phyloP scores from a whole-genome alignment of 2,329 filamentous ascomycete species.

The Decorospora gaudefroyi region DNA sequence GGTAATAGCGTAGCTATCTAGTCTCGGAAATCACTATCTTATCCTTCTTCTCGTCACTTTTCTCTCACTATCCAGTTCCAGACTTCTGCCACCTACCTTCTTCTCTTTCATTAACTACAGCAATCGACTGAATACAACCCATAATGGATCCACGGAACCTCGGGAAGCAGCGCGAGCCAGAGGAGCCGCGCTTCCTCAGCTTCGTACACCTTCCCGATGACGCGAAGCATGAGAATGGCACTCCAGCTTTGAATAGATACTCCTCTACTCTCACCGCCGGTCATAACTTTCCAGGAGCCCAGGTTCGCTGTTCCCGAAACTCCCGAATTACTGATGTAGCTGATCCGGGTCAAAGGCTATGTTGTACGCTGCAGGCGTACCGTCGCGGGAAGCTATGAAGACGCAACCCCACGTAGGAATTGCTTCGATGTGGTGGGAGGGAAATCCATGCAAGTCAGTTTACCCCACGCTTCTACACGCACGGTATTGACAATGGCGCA shows the following conservation, averaged over 20 bases:
- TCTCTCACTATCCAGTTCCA: neutral
- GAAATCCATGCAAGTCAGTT: constrained; percentile 89
- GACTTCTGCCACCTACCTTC: neutral
- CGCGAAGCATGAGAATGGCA: constrained; percentile 60
- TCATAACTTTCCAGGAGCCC: constrained; percentile 90
- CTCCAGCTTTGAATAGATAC: constrained; percentile 78
- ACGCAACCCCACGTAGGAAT: constrained; percentile 88
- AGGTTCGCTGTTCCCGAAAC: constrained; percentile 58
- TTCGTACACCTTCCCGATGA: constrained; percentile 61
- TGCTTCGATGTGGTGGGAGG: constrained; percentile 95
- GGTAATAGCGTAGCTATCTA: constrained; percentile 31
- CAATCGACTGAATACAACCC: neutral
- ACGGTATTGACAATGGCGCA: constrained; percentile 38
- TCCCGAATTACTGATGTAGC: constrained; percentile 3
- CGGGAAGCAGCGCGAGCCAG: constrained; percentile 44
- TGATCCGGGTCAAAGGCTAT: constrained; percentile 67
- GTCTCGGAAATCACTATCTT: constrained; percentile 17
- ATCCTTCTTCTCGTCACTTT: constrained; percentile 7
- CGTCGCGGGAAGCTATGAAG: constrained; percentile 82
- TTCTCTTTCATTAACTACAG: neutral
- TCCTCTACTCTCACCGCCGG: constrained; percentile 79
- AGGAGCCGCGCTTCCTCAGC: constrained; percentile 57
- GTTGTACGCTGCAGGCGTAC: constrained; percentile 91
- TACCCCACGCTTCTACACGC: constrained; percentile 16
- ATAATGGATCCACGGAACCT: constrained; percentile 47